These are phyloP conservation scores for Russula olivacea DNA, from an alignment of 768 basidiomycete genomes.

Conservation along the genomic window DNA sequence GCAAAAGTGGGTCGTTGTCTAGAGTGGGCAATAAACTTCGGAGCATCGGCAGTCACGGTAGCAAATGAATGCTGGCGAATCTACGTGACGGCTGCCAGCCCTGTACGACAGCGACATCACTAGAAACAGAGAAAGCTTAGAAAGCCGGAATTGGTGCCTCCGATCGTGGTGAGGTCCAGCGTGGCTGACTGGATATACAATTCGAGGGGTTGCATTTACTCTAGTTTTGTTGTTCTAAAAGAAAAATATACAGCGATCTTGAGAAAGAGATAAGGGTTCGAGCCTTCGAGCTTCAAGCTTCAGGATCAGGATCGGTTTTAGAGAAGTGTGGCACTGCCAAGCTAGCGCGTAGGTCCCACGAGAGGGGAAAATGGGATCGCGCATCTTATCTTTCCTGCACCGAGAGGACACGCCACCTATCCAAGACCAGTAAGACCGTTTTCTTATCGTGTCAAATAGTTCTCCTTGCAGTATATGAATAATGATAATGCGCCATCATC, in stretches of 20 bases:
- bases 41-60: neutral
- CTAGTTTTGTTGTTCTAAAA: neutral
- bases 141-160: neutral
- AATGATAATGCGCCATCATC: too few relatives aligned
- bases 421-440: too few relatives aligned
- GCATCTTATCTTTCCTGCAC: too few relatives aligned
- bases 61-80: neutral
- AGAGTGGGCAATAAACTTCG: neutral
- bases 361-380: too few relatives aligned
- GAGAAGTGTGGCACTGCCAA: neutral
- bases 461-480: too few relatives aligned
- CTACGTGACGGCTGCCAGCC: neutral
- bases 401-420: too few relatives aligned
- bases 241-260: neutral
- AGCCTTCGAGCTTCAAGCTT: neutral
- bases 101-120: neutral
- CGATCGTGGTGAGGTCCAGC: neutral
- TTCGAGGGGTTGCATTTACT: neutral
- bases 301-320: neutral
- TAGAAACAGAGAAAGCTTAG: neutral
- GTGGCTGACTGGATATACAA: neutral
- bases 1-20: neutral
- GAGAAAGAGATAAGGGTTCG: neutral
- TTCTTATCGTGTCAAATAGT: too few relatives aligned
- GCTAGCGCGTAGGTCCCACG: too few relatives aligned